Percentiles rank a stretch among this genome's conserved stretches.
Conservation (phyloP, 2,329 filamentous ascomycete genomes). For the Penicillium crustosum region DNA sequence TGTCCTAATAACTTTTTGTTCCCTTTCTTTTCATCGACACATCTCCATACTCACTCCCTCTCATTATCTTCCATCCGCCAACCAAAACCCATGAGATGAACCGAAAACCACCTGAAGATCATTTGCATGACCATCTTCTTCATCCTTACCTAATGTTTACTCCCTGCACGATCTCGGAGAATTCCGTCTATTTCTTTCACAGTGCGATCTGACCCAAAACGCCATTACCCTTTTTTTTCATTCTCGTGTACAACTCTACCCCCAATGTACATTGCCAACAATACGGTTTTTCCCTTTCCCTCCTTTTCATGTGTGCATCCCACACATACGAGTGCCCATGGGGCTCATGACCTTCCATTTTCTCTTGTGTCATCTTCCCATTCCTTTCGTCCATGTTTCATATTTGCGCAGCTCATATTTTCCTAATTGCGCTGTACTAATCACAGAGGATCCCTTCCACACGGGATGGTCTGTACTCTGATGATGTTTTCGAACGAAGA, state of each 20-base stretch:
- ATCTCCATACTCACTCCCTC: slow-evolving; percentile 7
- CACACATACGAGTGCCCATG: slow-evolving; percentile 14
- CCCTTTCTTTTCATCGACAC: background rate
- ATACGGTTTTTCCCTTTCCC: slow-evolving; percentile 7
- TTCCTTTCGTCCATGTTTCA: slow-evolving; percentile 22
- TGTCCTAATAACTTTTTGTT: slow-evolving; percentile 10
- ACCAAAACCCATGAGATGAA: slow-evolving; percentile 13
- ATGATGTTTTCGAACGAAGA: slow-evolving; percentile 20
- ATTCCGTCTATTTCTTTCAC: background rate
- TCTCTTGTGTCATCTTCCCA: slow-evolving; percentile 9
- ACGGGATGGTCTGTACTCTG: slow-evolving; percentile 15
- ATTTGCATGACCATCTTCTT: slow-evolving; percentile 17
- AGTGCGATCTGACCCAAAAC: slow-evolving; percentile 15
- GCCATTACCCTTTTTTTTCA: slow-evolving; percentile 16
- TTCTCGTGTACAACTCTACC: slow-evolving; percentile 18
- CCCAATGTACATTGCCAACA: slow-evolving; percentile 20
- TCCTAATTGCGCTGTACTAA: slow-evolving; percentile 28
- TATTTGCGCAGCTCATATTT: slow-evolving; percentile 26
- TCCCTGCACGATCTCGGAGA: slow-evolving; percentile 3
- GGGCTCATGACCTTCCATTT: slow-evolving; percentile 14
- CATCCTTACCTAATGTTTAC: slow-evolving; percentile 10
- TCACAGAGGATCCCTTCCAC: slow-evolving; percentile 10
- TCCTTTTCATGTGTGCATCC: slow-evolving; percentile 12
- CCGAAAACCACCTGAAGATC: slow-evolving; percentile 7
- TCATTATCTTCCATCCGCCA: slow-evolving; percentile 13